A percentile compares a stretch with the other conserved stretches of the same genome.
Conservation (phyloP, 805 yeast genomes). For the Yamadazyma paraphyllophila region DNA sequence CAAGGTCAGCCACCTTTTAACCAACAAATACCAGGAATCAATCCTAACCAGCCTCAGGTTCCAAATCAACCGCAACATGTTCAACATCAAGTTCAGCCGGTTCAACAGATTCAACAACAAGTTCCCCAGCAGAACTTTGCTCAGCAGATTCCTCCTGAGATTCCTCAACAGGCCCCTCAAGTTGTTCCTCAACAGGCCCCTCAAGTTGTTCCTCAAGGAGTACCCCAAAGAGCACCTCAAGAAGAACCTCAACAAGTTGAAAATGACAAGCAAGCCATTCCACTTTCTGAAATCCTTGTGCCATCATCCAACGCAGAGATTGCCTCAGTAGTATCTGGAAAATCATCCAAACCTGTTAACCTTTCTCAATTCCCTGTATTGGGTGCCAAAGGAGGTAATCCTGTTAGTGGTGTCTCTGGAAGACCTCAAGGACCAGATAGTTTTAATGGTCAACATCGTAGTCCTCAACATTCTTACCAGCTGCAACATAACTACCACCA, state of each 20-base stretch:
- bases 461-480: conserved; percentile 13
- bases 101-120: conserved; percentile 12
- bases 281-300: conserved; percentile 14
- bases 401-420: conserved; percentile 7
- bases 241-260: background rate
- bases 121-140: conserved; percentile 11
- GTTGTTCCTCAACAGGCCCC: conserved; percentile 3
- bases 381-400: conserved; percentile 41
- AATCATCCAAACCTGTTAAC: conserved; percentile 22
- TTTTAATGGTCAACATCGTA: conserved; percentile 18
- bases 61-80: conserved; percentile 8
- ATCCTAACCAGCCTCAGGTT: conserved; percentile 8
- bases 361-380: conserved; percentile 55
- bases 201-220: conserved; percentile 2
- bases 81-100: conserved; percentile 9
- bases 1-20: conserved; percentile 19
- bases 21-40: conserved; percentile 9
- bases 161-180: conserved; percentile 8
- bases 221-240: conserved; percentile 5
- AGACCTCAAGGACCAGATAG: conserved; percentile 14
- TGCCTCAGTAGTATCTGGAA: conserved; percentile 10
- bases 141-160: conserved; percentile 10
- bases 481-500: conserved; percentile 16
- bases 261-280: conserved; percentile 6
- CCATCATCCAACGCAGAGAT: conserved; percentile 11